Evolutionary conservation across 306 rosid species (phyloP).

Genomic region (Begonia fuchsioides): DNA sequence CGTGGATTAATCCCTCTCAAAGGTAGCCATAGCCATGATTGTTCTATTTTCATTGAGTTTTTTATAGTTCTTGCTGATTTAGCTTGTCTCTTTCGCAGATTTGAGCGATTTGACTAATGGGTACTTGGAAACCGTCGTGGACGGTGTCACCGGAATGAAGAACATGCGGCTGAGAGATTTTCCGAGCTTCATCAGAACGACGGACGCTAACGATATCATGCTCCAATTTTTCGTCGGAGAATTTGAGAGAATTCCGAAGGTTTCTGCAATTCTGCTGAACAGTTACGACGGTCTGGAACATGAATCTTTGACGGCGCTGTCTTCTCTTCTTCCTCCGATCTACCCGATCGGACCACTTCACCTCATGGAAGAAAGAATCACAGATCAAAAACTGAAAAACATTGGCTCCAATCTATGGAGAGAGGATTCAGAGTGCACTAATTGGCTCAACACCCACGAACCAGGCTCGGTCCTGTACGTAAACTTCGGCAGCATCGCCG

Average conservation of each 20-base stretch:
- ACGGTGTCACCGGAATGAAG: conserved; percentile 39
- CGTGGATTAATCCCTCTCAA: conserved; percentile 23
- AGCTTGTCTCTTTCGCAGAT: conserved; percentile 12
- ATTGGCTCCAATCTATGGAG: conserved; percentile 28
- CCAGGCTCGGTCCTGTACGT: conserved; percentile 5
- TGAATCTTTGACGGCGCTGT: not conserved
- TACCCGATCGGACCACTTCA: not conserved
- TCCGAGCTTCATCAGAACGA: conserved; percentile 32
- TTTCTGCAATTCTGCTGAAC: conserved; percentile 3
- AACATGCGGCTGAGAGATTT: conserved; percentile 26
- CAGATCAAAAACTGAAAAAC: conserved; percentile 3
- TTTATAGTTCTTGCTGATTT: no score
- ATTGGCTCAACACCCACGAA: conserved; percentile 29
- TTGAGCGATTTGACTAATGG: conserved; percentile 21
- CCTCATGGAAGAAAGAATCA: not conserved
- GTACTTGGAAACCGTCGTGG: conserved; percentile 23
- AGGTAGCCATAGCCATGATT: conserved; percentile 8
- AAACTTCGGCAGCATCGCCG: conserved; percentile 21
- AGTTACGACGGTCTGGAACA: conserved; percentile 3
- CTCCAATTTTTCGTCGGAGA: not conserved
- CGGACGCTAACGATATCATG: conserved; percentile 10
- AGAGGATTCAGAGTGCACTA: conserved; percentile 24
- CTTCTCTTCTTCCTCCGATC: not conserved
- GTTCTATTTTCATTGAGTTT: no score
- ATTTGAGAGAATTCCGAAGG: not conserved